These are phyloP conservation scores for Arachnomyces sp. DNA, from an alignment of 2,329 filamentous ascomycete genomes.

Conservation along the genomic window DNA sequence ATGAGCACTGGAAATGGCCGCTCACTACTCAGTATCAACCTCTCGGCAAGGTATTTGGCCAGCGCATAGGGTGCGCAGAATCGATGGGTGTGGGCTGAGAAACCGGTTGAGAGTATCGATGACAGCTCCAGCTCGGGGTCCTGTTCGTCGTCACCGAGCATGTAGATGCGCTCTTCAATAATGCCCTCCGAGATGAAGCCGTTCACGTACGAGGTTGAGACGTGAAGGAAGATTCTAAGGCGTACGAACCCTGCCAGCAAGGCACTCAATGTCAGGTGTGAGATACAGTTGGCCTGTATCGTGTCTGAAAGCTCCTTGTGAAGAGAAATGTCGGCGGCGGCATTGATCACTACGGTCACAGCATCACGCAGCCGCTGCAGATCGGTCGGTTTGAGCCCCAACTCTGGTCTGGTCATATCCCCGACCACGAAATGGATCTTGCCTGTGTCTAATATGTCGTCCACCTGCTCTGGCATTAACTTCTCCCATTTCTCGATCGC, in stretches of 20 bases:
- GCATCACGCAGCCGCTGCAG: constrained; percentile 7
- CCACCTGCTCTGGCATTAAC: constrained; percentile 14
- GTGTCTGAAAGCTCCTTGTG: constrained; percentile 8
- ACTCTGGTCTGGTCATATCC: constrained; percentile 11
- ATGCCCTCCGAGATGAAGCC: no score
- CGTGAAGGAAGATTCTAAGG: neutral
- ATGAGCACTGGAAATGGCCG: constrained; percentile 9
- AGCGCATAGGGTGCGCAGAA: constrained; percentile 13
- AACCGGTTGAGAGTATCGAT: constrained; percentile 7
- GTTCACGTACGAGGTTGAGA: neutral
- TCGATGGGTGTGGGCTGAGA: constrained; percentile 4
- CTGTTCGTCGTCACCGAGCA: no score
- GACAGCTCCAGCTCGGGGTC: no score
- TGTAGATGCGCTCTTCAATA: no score
- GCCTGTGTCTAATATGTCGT: constrained; percentile 16
- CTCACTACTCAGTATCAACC: constrained; percentile 3
- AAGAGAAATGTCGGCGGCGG: constrained; percentile 14
- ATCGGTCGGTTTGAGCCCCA: constrained; percentile 8
- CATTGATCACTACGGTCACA: constrained; percentile 13
- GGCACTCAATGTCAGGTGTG: constrained; percentile 1
- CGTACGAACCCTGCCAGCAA: constrained; percentile 1
- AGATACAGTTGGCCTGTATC: constrained; percentile 11
- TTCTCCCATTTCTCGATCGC: constrained; percentile 24
- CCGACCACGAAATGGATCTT: constrained; percentile 13
- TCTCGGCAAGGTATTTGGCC: constrained; percentile 15